Evolutionary conservation across 2,329 filamentous ascomycete species (phyloP).

Genomic region (Aspergillus calidoustus): DNA sequence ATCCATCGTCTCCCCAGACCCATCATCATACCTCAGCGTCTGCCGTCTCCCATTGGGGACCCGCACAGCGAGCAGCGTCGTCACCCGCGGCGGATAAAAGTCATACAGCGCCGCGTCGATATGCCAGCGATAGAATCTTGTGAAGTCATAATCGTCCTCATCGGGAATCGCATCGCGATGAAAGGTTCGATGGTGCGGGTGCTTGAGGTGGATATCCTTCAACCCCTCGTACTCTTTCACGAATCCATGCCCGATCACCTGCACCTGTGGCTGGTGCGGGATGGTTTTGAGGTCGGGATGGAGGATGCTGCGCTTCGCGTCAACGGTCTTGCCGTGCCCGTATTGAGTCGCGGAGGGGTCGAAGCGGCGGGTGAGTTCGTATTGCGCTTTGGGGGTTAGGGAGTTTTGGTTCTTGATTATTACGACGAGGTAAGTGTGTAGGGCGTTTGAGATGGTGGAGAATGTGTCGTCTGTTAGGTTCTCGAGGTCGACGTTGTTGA

Average conservation of each 20-base stretch:
- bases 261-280: constrained; percentile 77
- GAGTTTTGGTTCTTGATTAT: constrained; percentile 71
- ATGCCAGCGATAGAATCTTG: constrained; percentile 76
- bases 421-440: constrained; percentile 71
- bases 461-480: constrained; percentile 69
- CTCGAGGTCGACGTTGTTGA: constrained; percentile 64
- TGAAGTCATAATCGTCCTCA: constrained; percentile 61
- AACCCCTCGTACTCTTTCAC: constrained; percentile 73
- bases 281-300: constrained; percentile 82
- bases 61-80: constrained; percentile 72
- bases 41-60: constrained; percentile 71
- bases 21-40: constrained; percentile 74
- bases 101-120: constrained; percentile 79
- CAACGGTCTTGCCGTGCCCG: constrained; percentile 76
- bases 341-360: constrained; percentile 69
- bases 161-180: constrained; percentile 68
- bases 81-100: constrained; percentile 74
- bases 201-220: constrained; percentile 67
- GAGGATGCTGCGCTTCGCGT: constrained; percentile 67
- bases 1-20: constrained; percentile 65
- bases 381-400: constrained; percentile 72
- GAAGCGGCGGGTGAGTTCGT: constrained; percentile 73
- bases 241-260: constrained; percentile 78
- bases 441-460: constrained; percentile 63
- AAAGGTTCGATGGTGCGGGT: constrained; percentile 79